These are phyloP conservation scores for Chlorella sp. DNA, from an alignment of 139 green algal species.

Conservation along the genomic window DNA sequence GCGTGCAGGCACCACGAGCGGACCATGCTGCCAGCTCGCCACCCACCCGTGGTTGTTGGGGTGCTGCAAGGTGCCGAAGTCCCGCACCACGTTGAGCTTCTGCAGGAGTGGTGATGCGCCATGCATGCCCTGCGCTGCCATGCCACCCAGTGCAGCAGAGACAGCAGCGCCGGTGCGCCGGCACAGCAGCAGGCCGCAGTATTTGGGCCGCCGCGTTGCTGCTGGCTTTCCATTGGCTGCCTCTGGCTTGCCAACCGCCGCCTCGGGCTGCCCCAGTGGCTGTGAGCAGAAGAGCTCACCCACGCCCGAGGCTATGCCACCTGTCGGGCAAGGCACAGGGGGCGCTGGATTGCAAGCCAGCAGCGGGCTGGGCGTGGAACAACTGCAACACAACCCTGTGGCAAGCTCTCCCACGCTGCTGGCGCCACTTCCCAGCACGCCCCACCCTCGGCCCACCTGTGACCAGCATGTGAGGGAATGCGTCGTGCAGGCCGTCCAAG, in stretches of 20 bases:
- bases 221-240: too few species aligned
- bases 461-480: neutral
- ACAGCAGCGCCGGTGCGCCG: neutral
- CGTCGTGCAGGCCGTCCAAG: neutral
- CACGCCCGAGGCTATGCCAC: conserved; percentile 2
- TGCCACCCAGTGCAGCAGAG: neutral
- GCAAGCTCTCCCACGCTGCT: neutral
- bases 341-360: too few species aligned
- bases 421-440: neutral
- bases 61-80: neutral
- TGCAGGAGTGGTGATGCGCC: neutral
- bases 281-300: conserved; percentile 14
- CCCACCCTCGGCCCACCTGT: neutral
- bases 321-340: neutral
- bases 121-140: conserved; percentile 4
- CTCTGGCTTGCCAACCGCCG: neutral
- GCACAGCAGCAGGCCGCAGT: conserved; percentile 10
- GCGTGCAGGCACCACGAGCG: too few species aligned
- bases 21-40: too few species aligned
- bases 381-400: neutral
- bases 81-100: neutral
- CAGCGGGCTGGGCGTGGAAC: too few species aligned
- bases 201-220: neutral
- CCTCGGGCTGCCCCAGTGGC: neutral
- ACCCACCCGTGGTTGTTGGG: neutral